These are phyloP conservation scores for Talaromyces funiculosus DNA, from an alignment of 2,329 filamentous ascomycete genomes.

Conservation along the genomic window DNA sequence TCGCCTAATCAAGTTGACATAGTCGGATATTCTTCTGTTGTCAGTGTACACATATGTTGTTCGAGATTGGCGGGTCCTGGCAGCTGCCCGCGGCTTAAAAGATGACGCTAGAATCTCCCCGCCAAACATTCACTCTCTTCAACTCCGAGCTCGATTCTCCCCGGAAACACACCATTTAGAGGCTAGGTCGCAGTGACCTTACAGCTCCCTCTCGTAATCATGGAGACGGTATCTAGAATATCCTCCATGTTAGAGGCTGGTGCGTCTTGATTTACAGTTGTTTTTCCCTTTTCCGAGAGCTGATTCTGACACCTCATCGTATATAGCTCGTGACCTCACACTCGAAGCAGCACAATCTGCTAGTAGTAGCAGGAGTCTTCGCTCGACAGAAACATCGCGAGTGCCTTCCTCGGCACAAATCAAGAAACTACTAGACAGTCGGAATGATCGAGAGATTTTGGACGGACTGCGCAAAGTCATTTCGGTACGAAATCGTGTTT, in stretches of 20 bases:
- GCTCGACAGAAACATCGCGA: conserved; percentile 55
- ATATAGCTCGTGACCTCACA: conserved; percentile 84
- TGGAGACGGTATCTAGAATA: conserved; percentile 96
- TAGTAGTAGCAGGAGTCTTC: conserved; percentile 48
- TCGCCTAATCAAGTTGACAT: not conserved
- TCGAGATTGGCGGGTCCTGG: not conserved
- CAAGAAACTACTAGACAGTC: conserved; percentile 90
- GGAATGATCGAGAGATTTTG: conserved; percentile 85
- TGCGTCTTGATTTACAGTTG: conserved; percentile 39
- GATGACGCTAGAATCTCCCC: conserved; percentile 8
- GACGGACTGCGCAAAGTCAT: conserved; percentile 87
- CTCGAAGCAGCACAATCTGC: conserved; percentile 93
- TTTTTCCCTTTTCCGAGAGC: not conserved
- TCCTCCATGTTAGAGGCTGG: conserved; percentile 92
- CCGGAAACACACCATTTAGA: not conserved
- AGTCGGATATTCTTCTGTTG: not conserved
- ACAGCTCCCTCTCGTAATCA: conserved; percentile 37
- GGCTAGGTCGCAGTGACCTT: conserved; percentile 4
- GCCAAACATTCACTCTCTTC: not conserved
- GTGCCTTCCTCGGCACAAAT: conserved; percentile 75
- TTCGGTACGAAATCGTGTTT: conserved; percentile 55
- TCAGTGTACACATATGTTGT: not conserved
- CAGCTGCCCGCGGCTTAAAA: not conserved
- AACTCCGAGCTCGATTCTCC: not conserved
- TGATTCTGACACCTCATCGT: conserved; percentile 1